These are phyloP conservation scores for Quercus parvula DNA, from an alignment of 306 rosid genomes.

Conservation along the genomic window DNA sequence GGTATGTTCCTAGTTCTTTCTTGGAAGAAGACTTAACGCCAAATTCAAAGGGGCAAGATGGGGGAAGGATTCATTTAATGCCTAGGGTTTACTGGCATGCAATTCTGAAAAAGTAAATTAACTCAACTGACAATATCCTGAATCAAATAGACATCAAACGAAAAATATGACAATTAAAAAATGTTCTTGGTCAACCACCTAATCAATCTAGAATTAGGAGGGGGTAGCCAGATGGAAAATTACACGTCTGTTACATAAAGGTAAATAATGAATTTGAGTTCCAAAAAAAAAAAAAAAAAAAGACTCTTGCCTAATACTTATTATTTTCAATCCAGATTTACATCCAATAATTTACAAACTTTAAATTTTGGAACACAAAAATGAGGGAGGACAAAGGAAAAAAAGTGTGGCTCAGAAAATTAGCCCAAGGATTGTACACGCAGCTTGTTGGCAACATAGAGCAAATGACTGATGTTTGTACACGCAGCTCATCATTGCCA, in stretches of 20 bases:
- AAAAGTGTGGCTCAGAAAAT: slow-evolving; percentile 12
- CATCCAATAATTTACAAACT: slow-evolving; percentile 54
- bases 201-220: neutral
- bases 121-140: no score
- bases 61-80: no score
- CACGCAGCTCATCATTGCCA: no score
- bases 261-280: neutral
- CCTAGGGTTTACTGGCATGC: no score
- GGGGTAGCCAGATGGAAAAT: neutral
- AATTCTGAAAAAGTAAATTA: no score
- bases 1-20: no score
- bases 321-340: slow-evolving; percentile 39
- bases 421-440: slow-evolving; percentile 61
- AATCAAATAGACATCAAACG: neutral
- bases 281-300: no score
- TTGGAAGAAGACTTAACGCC: no score
- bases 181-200: neutral
- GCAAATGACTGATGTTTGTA: slow-evolving; percentile 90
- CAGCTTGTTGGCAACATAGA: slow-evolving; percentile 93
- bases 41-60: no score
- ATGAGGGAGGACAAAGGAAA: slow-evolving; percentile 10
- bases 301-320: slow-evolving; percentile 6
- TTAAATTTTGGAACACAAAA: slow-evolving; percentile 15
- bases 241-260: neutral
- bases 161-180: neutral